phyloP scores from a whole-genome alignment of 2,329 filamentous ascomycete genomes.

The Parastagonospora nodorum region DNA sequence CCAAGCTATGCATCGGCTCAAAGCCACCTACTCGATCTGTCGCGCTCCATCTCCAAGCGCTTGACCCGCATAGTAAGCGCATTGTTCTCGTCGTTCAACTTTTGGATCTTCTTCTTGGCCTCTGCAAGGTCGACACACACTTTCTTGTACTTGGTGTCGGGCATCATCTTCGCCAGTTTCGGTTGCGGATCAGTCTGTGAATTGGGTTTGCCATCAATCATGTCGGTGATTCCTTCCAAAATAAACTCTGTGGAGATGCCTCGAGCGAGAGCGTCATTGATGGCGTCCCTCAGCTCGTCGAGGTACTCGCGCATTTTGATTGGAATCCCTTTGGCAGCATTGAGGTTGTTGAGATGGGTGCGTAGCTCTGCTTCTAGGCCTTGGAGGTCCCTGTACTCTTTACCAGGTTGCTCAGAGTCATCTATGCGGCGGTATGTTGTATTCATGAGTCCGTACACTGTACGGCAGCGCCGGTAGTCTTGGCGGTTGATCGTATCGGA shows the following conservation, averaged over 20 bases:
- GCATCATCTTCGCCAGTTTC: constrained; percentile 14
- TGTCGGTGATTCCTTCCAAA: constrained; percentile 6
- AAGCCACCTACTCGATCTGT: background rate
- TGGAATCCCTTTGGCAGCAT: constrained; percentile 22
- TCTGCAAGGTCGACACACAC: constrained; percentile 13
- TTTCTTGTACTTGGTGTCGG: constrained; percentile 16
- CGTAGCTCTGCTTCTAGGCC: constrained; percentile 19
- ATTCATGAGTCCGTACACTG: constrained; percentile 25
- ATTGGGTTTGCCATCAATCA: constrained; percentile 11
- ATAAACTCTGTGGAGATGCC: constrained; percentile 16
- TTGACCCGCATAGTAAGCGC: constrained; percentile 15
- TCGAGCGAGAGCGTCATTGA: constrained; percentile 13
- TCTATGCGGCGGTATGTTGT: constrained; percentile 16
- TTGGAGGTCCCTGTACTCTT: constrained; percentile 24
- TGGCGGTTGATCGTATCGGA: constrained; percentile 15
- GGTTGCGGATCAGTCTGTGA: constrained; percentile 10
- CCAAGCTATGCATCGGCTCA: too few species aligned
- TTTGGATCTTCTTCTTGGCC: constrained; percentile 15
- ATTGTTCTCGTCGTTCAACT: constrained; percentile 32
- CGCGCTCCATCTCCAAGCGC: constrained; percentile 10
- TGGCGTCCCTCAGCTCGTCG: constrained; percentile 17
- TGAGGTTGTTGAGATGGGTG: constrained; percentile 15
- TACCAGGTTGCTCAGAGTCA: constrained; percentile 8
- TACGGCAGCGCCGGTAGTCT: constrained; percentile 19
- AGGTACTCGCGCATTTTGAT: constrained; percentile 19